Evolutionary conservation across 208 protist genomes (phyloP).

Genomic region (Trypanosoma platydactyli): DNA sequence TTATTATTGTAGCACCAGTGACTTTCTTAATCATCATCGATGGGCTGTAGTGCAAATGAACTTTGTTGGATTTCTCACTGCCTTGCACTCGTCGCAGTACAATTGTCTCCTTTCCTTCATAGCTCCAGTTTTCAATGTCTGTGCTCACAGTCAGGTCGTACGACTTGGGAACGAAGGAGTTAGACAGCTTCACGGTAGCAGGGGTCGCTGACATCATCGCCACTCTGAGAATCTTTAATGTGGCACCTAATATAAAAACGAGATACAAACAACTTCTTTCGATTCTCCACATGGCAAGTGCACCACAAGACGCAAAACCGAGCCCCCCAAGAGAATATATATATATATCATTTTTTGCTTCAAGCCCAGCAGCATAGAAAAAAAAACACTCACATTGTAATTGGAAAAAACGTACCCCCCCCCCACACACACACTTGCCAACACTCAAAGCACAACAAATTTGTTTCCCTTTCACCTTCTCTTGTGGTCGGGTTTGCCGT

Average conservation of each 20-base stretch:
- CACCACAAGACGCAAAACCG: neutral
- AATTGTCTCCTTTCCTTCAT: slow-evolving; percentile 66
- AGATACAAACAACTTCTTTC: too few relatives aligned
- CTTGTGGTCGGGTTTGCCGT: too few relatives aligned
- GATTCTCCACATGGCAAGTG: neutral
- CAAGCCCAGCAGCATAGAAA: too few relatives aligned
- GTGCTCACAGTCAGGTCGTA: slow-evolving; percentile 73
- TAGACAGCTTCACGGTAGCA: slow-evolving; percentile 63
- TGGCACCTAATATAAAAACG: too few relatives aligned
- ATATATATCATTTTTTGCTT: too few relatives aligned
- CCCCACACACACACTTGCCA: too few relatives aligned
- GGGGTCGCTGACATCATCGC: neutral
- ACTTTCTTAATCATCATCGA: slow-evolving; percentile 56
- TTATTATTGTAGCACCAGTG: slow-evolving; percentile 48
- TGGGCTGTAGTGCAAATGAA: slow-evolving; percentile 70
- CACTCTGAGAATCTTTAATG: too few relatives aligned
- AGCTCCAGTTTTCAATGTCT: slow-evolving; percentile 73
- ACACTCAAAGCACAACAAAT: too few relatives aligned
- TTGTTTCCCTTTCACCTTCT: too few relatives aligned
- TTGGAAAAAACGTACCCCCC: too few relatives aligned
- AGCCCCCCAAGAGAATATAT: neutral
- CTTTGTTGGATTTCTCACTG: slow-evolving; percentile 29
- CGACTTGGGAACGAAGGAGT: slow-evolving; percentile 67
- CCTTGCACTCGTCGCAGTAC: slow-evolving; percentile 40
- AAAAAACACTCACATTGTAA: too few relatives aligned